Evolutionary conservation across 1,139 yeast genomes (phyloP).

Genomic region (Geotrichum phurueaensis): DNA sequence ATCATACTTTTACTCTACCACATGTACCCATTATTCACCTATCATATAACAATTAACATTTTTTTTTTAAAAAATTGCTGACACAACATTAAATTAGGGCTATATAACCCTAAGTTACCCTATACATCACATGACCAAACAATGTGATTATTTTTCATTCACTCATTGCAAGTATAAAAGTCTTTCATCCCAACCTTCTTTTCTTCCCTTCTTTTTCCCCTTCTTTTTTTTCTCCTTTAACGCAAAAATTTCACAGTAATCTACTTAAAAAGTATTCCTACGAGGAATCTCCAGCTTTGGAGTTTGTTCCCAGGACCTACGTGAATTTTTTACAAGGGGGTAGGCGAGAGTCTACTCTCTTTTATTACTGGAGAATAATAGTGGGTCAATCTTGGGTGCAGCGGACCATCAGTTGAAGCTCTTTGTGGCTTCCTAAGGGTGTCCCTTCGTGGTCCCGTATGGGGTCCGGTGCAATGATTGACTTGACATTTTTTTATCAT

Average conservation of each 20-base stretch:
- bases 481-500: slow-evolving; percentile 27
- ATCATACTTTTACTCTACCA: neutral
- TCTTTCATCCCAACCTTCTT: neutral
- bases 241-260: slow-evolving; percentile 30
- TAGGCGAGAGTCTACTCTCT: neutral
- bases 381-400: slow-evolving; percentile 40
- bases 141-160: neutral
- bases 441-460: slow-evolving; percentile 41
- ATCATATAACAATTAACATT: neutral
- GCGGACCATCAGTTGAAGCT: slow-evolving; percentile 31
- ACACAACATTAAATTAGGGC: neutral
- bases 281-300: slow-evolving; percentile 36
- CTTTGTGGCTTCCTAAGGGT: slow-evolving; percentile 30
- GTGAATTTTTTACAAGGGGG: slow-evolving; percentile 26
- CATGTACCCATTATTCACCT: neutral
- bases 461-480: slow-evolving; percentile 41
- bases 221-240: slow-evolving; percentile 25
- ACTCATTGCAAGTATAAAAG: neutral
- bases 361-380: slow-evolving; percentile 34
- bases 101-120: slow-evolving; percentile 6
- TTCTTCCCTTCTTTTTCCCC: neutral
- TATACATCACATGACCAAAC: neutral
- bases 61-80: neutral
- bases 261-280: slow-evolving; percentile 37
- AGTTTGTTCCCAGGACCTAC: slow-evolving; percentile 36